phyloP scores from a whole-genome alignment of 2,329 filamentous ascomycete species.

The Colletotrichum eleusines region DNA sequence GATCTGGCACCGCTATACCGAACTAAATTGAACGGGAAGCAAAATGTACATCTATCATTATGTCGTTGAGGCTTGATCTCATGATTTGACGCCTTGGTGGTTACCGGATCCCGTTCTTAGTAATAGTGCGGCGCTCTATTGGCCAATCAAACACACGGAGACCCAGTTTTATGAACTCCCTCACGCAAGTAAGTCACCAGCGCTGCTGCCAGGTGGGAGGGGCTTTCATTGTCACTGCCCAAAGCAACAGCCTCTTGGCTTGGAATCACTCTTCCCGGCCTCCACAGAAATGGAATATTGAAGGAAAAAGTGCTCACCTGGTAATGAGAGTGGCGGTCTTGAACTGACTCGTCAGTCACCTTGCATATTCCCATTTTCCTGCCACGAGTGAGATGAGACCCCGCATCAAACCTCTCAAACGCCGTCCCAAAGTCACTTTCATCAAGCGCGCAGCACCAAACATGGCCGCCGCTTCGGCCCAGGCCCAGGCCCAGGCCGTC shows the following conservation, averaged over 20 bases:
- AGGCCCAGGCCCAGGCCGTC: background rate
- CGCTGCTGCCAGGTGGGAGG: background rate
- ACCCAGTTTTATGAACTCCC: slow-evolving; percentile 28
- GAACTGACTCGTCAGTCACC: slow-evolving; percentile 9
- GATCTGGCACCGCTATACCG: background rate
- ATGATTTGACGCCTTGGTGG: slow-evolving; percentile 23
- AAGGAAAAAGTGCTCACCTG: background rate
- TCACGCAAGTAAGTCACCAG: slow-evolving; percentile 16
- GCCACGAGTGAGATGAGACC: slow-evolving; percentile 41
- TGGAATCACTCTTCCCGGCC: background rate
- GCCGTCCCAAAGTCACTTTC: slow-evolving; percentile 52
- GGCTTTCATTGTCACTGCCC: slow-evolving; percentile 2
- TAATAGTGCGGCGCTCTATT: background rate
- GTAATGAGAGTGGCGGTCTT: background rate
- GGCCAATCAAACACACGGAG: background rate
- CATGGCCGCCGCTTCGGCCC: slow-evolving; percentile 37
- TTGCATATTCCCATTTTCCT: background rate
- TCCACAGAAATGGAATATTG: slow-evolving; percentile 1
- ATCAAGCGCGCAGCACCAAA: slow-evolving; percentile 42
- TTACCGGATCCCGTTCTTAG: slow-evolving; percentile 1
- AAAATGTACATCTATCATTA: background rate
- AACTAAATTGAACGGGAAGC: too few relatives aligned
- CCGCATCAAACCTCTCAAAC: slow-evolving; percentile 42
- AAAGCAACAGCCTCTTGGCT: background rate
- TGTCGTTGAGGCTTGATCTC: slow-evolving; percentile 12